phyloP scores from a whole-genome alignment of 1,139 yeast species.

The Yamadazyma sp. region DNA sequence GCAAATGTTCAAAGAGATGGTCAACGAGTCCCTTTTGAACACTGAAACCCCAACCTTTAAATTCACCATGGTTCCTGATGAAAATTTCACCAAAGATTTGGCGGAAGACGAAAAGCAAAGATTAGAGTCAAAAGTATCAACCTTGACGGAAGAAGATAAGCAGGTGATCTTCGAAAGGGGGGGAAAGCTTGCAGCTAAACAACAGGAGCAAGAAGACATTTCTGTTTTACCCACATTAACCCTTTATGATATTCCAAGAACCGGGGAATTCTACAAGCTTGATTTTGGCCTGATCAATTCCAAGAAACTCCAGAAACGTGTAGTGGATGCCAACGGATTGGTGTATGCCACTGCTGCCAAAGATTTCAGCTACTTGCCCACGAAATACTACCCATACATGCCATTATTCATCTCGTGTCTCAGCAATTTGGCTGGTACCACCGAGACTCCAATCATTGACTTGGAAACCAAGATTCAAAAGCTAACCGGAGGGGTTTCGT shows the following conservation, averaged over 20 bases:
- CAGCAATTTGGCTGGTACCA: slow-evolving; percentile 81
- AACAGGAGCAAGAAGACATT: slow-evolving; percentile 68
- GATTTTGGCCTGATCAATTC: slow-evolving; percentile 23
- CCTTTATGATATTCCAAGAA: slow-evolving; percentile 67
- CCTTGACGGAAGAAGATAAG: slow-evolving; percentile 56
- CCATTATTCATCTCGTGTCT: slow-evolving; percentile 79
- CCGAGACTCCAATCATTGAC: slow-evolving; percentile 64
- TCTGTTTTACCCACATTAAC: slow-evolving; percentile 78
- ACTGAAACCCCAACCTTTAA: slow-evolving; percentile 55
- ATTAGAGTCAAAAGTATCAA: slow-evolving; percentile 42
- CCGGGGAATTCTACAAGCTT: slow-evolving; percentile 43
- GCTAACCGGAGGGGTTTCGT: slow-evolving; percentile 79
- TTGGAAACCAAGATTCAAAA: slow-evolving; percentile 83
- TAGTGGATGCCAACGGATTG: slow-evolving; percentile 73
- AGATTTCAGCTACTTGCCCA: slow-evolving; percentile 56
- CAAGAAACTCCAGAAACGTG: slow-evolving; percentile 41
- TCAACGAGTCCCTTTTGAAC: slow-evolving; percentile 51
- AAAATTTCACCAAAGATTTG: slow-evolving; percentile 48
- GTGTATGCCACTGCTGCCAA: slow-evolving; percentile 66
- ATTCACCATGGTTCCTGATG: slow-evolving; percentile 75
- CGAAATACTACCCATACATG: slow-evolving; percentile 61
- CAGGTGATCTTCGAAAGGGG: slow-evolving; percentile 63
- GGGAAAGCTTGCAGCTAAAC: slow-evolving; percentile 56
- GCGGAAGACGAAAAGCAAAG: slow-evolving; percentile 56
- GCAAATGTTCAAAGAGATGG: slow-evolving; percentile 54